Percentiles rank a stretch among this genome's conserved stretches.
These are phyloP conservation scores for Closterium sp. DNA, from an alignment of 139 green algal species.

Conservation along the genomic window DNA sequence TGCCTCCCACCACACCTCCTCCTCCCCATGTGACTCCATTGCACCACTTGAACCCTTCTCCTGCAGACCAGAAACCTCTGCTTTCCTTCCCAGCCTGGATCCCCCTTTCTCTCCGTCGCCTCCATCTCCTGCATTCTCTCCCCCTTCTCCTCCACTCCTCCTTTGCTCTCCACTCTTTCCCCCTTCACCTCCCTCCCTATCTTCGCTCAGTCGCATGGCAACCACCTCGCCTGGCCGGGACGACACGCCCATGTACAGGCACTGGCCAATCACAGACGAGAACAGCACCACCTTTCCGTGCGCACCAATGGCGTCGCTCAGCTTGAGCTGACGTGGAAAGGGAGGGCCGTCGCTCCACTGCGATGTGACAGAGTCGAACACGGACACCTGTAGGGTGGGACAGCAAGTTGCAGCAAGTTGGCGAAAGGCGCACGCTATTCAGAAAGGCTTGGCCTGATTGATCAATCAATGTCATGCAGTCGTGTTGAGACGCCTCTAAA, in stretches of 20 bases:
- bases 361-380: neutral
- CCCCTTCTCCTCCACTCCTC: too few relatives aligned
- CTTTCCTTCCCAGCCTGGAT: neutral
- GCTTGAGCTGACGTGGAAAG: neutral
- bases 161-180: neutral
- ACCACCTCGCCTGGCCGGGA: neutral
- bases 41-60: neutral
- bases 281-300: neutral
- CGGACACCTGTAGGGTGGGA: neutral
- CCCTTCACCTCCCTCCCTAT: neutral
- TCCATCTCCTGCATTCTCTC: too few relatives aligned
- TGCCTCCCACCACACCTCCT: neutral
- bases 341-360: neutral
- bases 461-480: too few relatives aligned
- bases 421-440: too few relatives aligned
- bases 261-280: neutral
- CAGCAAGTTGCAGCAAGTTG: too few relatives aligned
- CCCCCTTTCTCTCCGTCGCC: too few relatives aligned
- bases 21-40: neutral
- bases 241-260: neutral
- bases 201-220: neutral
- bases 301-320: neutral
- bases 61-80: neutral
- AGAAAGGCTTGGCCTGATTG: too few relatives aligned
- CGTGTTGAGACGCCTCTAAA: too few relatives aligned